phyloP scores from a whole-genome alignment of 208 protist species.

The Acanthamoeba lugdunensis region DNA sequence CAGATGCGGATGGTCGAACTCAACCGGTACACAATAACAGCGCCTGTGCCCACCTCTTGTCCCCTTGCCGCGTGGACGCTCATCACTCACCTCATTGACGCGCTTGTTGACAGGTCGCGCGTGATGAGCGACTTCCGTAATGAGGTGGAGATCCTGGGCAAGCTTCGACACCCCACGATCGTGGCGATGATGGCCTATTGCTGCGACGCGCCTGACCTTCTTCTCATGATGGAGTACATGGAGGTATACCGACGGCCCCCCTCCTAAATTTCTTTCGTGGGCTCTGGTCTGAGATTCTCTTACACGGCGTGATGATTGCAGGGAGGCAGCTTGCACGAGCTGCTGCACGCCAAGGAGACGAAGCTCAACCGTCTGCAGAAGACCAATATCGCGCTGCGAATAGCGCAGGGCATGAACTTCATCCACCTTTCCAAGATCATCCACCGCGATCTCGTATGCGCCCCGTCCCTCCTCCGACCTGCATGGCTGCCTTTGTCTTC shows the following conservation, averaged over 20 bases:
- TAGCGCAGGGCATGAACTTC: constrained; percentile 58
- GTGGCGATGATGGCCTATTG: constrained; percentile 79
- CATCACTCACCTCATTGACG: too few species aligned
- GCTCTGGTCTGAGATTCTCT: neutral
- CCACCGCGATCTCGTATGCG: constrained; percentile 27
- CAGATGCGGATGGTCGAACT: constrained; percentile 63
- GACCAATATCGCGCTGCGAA: constrained; percentile 22
- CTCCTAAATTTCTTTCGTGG: too few species aligned
- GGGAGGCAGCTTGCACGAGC: constrained; percentile 18
- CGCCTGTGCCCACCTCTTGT: neutral
- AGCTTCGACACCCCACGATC: constrained; percentile 79
- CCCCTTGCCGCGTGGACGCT: too few species aligned
- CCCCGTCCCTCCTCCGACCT: neutral
- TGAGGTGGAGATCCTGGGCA: constrained; percentile 80
- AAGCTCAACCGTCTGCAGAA: constrained; percentile 25
- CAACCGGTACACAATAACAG: neutral
- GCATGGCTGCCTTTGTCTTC: neutral
- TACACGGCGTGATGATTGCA: neutral
- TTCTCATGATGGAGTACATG: constrained; percentile 64
- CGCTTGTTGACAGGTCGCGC: neutral
- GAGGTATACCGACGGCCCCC: neutral
- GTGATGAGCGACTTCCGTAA: constrained; percentile 79
- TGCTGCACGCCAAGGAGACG: constrained; percentile 31
- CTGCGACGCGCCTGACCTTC: constrained; percentile 10
- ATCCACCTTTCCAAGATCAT: constrained; percentile 59